These are phyloP conservation scores for Suhomyces sp. DNA, from an alignment of 805 yeast genomes.

Conservation along the genomic window DNA sequence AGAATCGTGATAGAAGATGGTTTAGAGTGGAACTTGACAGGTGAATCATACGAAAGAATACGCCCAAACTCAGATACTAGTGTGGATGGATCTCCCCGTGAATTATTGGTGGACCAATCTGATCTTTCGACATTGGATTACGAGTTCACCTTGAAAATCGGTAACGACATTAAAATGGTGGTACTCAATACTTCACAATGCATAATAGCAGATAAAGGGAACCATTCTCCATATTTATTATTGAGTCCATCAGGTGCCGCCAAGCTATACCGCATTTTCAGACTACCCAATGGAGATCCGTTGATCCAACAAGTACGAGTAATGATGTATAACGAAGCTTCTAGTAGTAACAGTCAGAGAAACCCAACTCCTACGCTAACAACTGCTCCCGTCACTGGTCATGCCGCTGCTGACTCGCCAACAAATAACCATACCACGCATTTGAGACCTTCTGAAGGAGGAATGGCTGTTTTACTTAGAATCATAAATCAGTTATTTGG, in stretches of 20 bases:
- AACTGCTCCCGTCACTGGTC: neutral
- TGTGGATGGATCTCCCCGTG: neutral
- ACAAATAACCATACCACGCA: neutral
- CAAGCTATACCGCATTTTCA: constrained; percentile 17
- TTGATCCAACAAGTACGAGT: constrained; percentile 27
- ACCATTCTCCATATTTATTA: constrained; percentile 36
- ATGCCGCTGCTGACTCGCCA: neutral
- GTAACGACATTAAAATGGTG: constrained; percentile 12
- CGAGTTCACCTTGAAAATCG: constrained; percentile 19
- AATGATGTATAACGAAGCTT: constrained; percentile 10
- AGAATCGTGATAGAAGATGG: constrained; percentile 17
- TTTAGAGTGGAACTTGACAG: constrained; percentile 20
- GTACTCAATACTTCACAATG: constrained; percentile 40
- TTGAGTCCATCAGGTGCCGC: constrained; percentile 36
- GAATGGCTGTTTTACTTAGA: neutral
- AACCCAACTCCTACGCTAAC: neutral
- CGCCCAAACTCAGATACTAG: constrained; percentile 6
- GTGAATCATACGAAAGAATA: constrained; percentile 24
- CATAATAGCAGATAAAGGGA: constrained; percentile 34
- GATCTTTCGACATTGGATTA: constrained; percentile 24
- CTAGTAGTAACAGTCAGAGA: neutral
- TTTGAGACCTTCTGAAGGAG: neutral
- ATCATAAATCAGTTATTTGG: constrained; percentile 1
- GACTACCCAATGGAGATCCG: constrained; percentile 12
- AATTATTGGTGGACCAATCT: constrained; percentile 26